Evolutionary conservation across 805 yeast species (phyloP).

Genomic region (Saccharomycopsis schoenii): DNA sequence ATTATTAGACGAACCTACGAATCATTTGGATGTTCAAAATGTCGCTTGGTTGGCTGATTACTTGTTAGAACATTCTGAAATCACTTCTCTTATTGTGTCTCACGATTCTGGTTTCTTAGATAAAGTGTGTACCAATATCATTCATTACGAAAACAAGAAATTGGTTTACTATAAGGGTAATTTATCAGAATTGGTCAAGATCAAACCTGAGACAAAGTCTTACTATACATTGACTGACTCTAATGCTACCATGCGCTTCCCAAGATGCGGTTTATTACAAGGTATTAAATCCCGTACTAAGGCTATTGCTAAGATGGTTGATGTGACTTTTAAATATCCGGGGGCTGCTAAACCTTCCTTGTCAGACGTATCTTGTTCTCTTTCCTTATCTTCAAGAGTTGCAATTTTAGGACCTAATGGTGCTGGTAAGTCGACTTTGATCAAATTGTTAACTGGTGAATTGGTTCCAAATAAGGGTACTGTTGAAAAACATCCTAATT

Average conservation of each 20-base stretch:
- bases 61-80: constrained; percentile 67
- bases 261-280: constrained; percentile 95
- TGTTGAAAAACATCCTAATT: constrained; percentile 95
- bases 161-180: constrained; percentile 95
- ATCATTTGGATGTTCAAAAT: constrained; percentile 90
- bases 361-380: constrained; percentile 71
- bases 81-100: constrained; percentile 91
- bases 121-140: constrained; percentile 91
- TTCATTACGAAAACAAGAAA: constrained; percentile 92
- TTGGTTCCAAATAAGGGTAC: constrained; percentile 76
- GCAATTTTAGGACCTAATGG: constrained; percentile 97
- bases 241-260: constrained; percentile 94
- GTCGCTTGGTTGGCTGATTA: constrained; percentile 93
- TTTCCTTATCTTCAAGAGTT: constrained; percentile 91
- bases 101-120: constrained; percentile 97
- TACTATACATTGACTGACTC: constrained; percentile 91
- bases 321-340: constrained; percentile 85
- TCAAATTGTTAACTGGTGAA: constrained; percentile 89
- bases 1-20: constrained; percentile 94
- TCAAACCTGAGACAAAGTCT: constrained; percentile 92
- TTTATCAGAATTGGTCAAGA: constrained; percentile 81
- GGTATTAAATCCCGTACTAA: constrained; percentile 94
- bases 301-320: constrained; percentile 79
- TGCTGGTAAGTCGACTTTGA: constrained; percentile 96
- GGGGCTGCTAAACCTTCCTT: constrained; percentile 82